Conservation (phyloP, 805 yeast genomes). For the Spencermartinsiella europaea region DNA sequence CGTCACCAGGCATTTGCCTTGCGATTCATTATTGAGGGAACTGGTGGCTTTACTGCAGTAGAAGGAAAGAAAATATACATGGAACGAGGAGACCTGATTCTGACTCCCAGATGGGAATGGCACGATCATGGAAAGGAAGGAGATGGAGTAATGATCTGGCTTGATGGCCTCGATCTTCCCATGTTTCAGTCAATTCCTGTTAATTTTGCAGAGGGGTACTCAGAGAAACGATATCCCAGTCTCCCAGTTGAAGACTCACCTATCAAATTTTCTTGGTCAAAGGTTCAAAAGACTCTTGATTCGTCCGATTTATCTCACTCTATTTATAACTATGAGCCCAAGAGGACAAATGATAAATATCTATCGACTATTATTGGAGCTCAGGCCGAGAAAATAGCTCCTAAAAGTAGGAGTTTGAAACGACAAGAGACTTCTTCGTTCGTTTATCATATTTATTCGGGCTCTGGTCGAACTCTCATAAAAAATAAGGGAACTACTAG, state of each 20-base stretch:
- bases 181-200: constrained; percentile 10
- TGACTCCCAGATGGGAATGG: constrained; percentile 11
- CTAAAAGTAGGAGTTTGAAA: neutral
- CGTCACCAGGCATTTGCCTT: constrained; percentile 10
- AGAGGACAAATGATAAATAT: neutral
- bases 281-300: constrained; percentile 5
- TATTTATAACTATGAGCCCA: constrained; percentile 1
- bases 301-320: neutral
- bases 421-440: constrained; percentile 13
- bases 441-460: constrained; percentile 10
- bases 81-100: constrained; percentile 10
- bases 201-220: constrained; percentile 8
- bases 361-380: constrained; percentile 13
- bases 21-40: constrained; percentile 11
- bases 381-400: constrained; percentile 10
- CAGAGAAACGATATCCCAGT: constrained; percentile 8
- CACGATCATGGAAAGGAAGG: constrained; percentile 13
- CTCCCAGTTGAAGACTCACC: neutral
- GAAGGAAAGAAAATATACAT: constrained; percentile 10
- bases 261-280: constrained; percentile 5
- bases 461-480: constrained; percentile 8
- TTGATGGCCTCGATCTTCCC: constrained; percentile 10
- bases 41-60: constrained; percentile 11
- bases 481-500: neutral
- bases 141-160: constrained; percentile 9